A percentile compares a stretch with the other conserved stretches of the same genome.
Conservation (phyloP, 2,329 filamentous ascomycete species). For the Thelonectria rubi region DNA sequence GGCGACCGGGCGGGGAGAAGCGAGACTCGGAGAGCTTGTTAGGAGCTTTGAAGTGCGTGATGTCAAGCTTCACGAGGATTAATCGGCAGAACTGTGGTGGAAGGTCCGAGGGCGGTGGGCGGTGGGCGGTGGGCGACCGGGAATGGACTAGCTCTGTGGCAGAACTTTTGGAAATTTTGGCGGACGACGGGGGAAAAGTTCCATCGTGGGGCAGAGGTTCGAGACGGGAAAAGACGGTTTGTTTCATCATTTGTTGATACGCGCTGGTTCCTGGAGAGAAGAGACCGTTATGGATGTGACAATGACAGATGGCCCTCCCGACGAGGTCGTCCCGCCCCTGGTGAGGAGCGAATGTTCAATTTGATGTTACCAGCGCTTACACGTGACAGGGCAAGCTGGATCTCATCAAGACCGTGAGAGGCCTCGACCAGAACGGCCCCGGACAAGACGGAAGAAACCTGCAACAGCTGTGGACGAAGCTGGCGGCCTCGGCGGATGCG, state of each 20-base stretch:
- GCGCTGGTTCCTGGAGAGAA: not conserved
- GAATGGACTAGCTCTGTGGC: constrained; percentile 47
- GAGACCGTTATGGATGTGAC: constrained; percentile 33
- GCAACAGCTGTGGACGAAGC: constrained; percentile 57
- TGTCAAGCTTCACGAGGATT: constrained; percentile 51
- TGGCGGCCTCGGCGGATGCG: constrained; percentile 54
- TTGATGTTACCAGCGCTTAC: constrained; percentile 29
- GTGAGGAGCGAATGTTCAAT: constrained; percentile 30
- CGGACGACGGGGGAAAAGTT: constrained; percentile 35
- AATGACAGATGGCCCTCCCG: constrained; percentile 29
- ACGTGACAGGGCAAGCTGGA: constrained; percentile 45
- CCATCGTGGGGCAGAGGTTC: constrained; percentile 34
- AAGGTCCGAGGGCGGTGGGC: constrained; percentile 56
- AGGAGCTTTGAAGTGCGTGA: constrained; percentile 46
- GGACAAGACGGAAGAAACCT: constrained; percentile 58
- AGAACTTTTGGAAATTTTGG: constrained; percentile 59
- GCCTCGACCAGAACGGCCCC: constrained; percentile 62
- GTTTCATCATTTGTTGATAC: constrained; percentile 19
- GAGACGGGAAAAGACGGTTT: constrained; percentile 20
- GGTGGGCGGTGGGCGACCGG: constrained; percentile 22
- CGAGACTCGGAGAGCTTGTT: constrained; percentile 42
- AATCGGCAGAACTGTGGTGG: constrained; percentile 48
- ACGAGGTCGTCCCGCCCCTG: constrained; percentile 9
- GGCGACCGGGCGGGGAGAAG: constrained; percentile 35
- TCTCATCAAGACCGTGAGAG: constrained; percentile 62